phyloP scores from a whole-genome alignment of 352 stramenopile species.

The Achlya hypogyna region DNA sequence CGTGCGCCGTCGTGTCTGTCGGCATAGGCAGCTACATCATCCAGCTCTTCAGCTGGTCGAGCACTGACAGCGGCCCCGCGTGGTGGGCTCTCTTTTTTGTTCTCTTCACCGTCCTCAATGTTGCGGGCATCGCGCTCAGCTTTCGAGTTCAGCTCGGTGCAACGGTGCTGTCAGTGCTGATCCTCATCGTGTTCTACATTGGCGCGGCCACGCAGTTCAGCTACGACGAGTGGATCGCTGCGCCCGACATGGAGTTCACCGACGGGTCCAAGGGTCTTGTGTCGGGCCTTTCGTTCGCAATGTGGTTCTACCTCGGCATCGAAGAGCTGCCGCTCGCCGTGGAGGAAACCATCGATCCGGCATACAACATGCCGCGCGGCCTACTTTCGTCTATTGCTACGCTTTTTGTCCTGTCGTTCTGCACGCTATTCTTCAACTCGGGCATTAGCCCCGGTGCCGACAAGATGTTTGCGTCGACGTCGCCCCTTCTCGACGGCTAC shows the following conservation, averaged over 20 bases:
- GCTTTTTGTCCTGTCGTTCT: slow-evolving; percentile 41
- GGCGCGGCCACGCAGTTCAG: slow-evolving; percentile 45
- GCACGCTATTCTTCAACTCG: slow-evolving; percentile 56
- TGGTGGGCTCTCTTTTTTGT: slow-evolving; percentile 59
- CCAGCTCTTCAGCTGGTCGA: slow-evolving; percentile 23
- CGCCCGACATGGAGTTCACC: slow-evolving; percentile 40
- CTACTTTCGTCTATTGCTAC: slow-evolving; percentile 49
- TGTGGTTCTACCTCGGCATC: slow-evolving; percentile 70
- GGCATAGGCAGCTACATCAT: slow-evolving; percentile 64
- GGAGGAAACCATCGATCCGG: slow-evolving; percentile 54
- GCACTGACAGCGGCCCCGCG: slow-evolving; percentile 16
- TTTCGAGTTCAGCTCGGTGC: slow-evolving; percentile 52
- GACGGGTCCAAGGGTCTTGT: slow-evolving; percentile 38
- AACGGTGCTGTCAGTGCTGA: slow-evolving; percentile 43
- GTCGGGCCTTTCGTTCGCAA: slow-evolving; percentile 48
- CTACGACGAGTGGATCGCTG: slow-evolving; percentile 42
- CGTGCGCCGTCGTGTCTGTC: slow-evolving; percentile 44
- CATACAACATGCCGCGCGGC: slow-evolving; percentile 47
- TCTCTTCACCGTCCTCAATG: slow-evolving; percentile 50
- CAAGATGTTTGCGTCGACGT: slow-evolving; percentile 33
- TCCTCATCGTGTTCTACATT: slow-evolving; percentile 58
- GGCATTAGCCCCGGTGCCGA: slow-evolving; percentile 45
- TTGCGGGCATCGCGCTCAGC: slow-evolving; percentile 47
- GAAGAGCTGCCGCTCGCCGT: slow-evolving; percentile 53
- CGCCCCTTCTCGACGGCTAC: slow-evolving; percentile 49